These are phyloP conservation scores for Dendrobium catenatum DNA, from an alignment of 106 monocot species.

Conservation along the genomic window DNA sequence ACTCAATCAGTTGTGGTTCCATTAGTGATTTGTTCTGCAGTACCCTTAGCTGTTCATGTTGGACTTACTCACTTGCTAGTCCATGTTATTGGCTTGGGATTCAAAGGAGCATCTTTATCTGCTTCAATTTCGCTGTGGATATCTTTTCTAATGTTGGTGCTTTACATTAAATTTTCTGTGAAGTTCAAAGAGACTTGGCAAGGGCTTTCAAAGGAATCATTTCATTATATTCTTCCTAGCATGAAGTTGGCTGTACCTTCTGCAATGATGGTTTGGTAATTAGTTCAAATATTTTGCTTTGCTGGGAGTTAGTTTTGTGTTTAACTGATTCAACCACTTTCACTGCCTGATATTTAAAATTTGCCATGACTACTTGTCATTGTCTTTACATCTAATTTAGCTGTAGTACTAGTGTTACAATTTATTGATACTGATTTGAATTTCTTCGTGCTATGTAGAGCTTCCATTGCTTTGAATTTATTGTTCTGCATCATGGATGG, in stretches of 20 bases:
- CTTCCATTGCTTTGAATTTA: too few relatives aligned
- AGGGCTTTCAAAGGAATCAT: conserved; percentile 51
- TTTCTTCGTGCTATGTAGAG: too few relatives aligned
- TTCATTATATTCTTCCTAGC: conserved; percentile 32
- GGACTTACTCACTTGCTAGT: conserved; percentile 44
- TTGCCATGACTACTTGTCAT: not conserved
- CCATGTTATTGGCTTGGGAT: conserved; percentile 49
- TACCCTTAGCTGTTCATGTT: conserved; percentile 41
- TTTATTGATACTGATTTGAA: too few relatives aligned
- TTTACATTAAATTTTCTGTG: conserved; percentile 40
- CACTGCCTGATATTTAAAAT: not conserved
- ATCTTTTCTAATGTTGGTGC: conserved; percentile 49
- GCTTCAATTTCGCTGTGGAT: conserved; percentile 47
- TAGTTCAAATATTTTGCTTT: not conserved
- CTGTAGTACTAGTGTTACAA: too few relatives aligned
- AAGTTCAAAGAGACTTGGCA: conserved; percentile 53
- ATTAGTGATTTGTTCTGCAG: conserved; percentile 47
- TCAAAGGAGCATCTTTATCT: conserved; percentile 35
- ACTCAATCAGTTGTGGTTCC: conserved; percentile 42
- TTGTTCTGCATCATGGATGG: too few relatives aligned
- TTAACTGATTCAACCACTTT: not conserved
- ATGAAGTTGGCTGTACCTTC: conserved; percentile 67
- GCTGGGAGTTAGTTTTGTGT: not conserved
- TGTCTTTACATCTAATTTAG: too few relatives aligned
- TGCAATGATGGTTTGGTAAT: conserved; percentile 84